Base-by-base conservation (phyloP, 2,329 filamentous ascomycete genomes). In the Fusarium musae region DNA sequence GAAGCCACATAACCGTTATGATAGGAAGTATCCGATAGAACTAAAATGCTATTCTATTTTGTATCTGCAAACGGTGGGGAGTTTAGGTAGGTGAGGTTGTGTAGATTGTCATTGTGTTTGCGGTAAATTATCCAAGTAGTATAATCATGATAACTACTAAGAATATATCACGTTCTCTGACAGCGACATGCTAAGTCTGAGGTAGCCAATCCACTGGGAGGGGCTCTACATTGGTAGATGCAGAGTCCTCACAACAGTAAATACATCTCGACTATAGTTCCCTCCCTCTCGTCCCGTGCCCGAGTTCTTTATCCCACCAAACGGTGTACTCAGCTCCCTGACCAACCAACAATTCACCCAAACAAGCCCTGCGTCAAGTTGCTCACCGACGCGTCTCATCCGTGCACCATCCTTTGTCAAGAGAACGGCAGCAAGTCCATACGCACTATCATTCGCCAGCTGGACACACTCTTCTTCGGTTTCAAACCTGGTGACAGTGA, bases 161-260 rank as follows among this genome's bases (percentile, higher is more conserved):
- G 13, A 8, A 34, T 7, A 6, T 4, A 13, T 32, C 30, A 12
- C 30, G 3, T 12, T 12, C 11, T 32, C 28, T 30, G 9, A 30
- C 9, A 30, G 30, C 13, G 32, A n/a, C 21, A 42, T 42, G 5
- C 21, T 3, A 1, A 6, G n/a, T 23, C n/a, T 42, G n/a, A n/a
- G 21, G 5, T 12, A 19, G 7, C 7, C n/a, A 3, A 23, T 11
- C 7, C 1, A 23, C 9, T 4, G n/a, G 1, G 23, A 26, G 8
- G 16, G 4, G 4, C 11, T 1, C 43, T 44, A 44, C 16, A 46
- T 26, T 26, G 17, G 23, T 13, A 44, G 17, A 5, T 46, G 23
- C 3, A 46, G 23, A 46, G 42, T 44, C 16, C 42, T 44, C 1
- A 26, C 23, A 3, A 44, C 42, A 13, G 42, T 44, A 44, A 44